Evolutionary conservation across 306 rosid genomes (phyloP), one percentile per base, ranked within the genome.

Genomic region (Psophocarpus tetragonolobus): DNA sequence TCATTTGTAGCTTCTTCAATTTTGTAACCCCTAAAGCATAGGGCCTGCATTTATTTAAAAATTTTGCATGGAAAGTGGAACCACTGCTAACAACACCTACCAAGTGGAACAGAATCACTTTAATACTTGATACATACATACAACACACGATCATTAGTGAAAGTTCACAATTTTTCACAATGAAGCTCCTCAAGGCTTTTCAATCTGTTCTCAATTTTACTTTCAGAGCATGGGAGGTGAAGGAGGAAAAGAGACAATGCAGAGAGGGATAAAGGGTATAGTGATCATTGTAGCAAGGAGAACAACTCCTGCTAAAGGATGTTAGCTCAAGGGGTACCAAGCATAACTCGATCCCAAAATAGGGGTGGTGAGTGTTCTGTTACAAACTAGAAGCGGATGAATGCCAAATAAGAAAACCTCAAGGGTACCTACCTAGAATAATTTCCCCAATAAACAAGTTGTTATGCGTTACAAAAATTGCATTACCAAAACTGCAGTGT

Each of bases 401-500:
- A 1, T 53, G 15, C n/a, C 53, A n/a, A 9, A 3, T 13, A 24
- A 57, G 64, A 13, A 56, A 57, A 57, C 64, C 60, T 26, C 67
- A 15, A 30, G 39, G 66, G 38, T 29, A 60, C 20, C 63, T 20
- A 23, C 10, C 41, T 13, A 27, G 38, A 4, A 1, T 13, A 30
- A 14, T 30, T 60, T 30, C 11, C 23, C 41, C 23, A 60, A 60
- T 29, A 60, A 60, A 60, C 13, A 60, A 76, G 26, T 38, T 75
- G 45, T 39, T 63, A 76, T 76, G 36, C 68, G 70, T 39, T 35
- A 15, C 42, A 36, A 75, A 80, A 82, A 61, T 29, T 56, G 70
- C 71, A 77, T 81, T 94, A 94, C 98, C 98, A 94, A 86, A 94
- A 92, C 83, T 90, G 98, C 67, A 94, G 84, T 38, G 98, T 90